Percentiles rank a stretch among this genome's conserved stretches.
These are phyloP conservation scores for Terfezia boudieri DNA, from an alignment of 495 filamentous ascomycete species.

Conservation along the genomic window DNA sequence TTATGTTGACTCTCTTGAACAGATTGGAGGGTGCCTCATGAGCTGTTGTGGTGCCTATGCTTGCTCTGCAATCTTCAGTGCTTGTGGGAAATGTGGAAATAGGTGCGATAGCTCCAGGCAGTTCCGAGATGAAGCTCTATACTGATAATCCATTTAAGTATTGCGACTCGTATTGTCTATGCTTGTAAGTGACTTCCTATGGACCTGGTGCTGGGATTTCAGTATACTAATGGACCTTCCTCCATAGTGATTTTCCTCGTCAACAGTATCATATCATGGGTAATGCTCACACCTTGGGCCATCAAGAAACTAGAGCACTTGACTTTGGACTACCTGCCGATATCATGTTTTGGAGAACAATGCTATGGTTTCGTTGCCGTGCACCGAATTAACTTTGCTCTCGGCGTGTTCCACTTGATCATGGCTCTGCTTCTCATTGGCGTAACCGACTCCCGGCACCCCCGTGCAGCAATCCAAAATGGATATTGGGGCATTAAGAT, in stretches of 20 bases:
- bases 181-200: slow-evolving; percentile 26
- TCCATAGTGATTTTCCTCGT: slow-evolving; percentile 56
- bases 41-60: slow-evolving; percentile 93
- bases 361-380: slow-evolving; percentile 93
- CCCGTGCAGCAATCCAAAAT: slow-evolving; percentile 75
- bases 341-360: slow-evolving; percentile 69
- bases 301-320: slow-evolving; percentile 82
- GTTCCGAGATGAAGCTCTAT: background rate
- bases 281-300: slow-evolving; percentile 98
- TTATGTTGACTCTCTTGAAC: slow-evolving; percentile 14
- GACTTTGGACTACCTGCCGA: slow-evolving; percentile 84
- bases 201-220: background rate
- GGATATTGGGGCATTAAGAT: slow-evolving; percentile 44
- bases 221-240: background rate
- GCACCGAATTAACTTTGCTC: slow-evolving; percentile 90
- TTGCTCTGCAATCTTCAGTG: slow-evolving; percentile 79
- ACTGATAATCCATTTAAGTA: slow-evolving; percentile 29
- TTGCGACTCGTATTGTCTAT: slow-evolving; percentile 93
- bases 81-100: slow-evolving; percentile 89
- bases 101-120: slow-evolving; percentile 32
- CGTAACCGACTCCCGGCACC: slow-evolving; percentile 67
- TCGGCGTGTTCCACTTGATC: slow-evolving; percentile 85
- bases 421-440: too few relatives aligned
- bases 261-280: slow-evolving; percentile 93
- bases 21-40: slow-evolving; percentile 54